A percentile compares a stretch with the other conserved stretches of the same genome.
These are phyloP conservation scores for Colletotrichum acutatum DNA, from an alignment of 2,329 filamentous ascomycete species.

Conservation along the genomic window DNA sequence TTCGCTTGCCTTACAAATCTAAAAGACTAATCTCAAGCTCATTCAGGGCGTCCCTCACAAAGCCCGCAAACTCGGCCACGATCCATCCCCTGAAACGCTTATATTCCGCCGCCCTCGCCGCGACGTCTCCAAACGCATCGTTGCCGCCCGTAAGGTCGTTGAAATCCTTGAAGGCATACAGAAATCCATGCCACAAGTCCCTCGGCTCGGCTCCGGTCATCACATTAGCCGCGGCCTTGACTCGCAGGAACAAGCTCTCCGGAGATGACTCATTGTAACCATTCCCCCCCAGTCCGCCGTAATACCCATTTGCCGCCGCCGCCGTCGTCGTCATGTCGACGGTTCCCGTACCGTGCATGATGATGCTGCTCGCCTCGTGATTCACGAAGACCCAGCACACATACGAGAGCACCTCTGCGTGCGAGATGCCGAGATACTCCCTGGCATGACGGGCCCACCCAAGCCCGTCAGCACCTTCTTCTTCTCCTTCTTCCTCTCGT, in stretches of 20 bases:
- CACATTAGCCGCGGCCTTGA: neutral
- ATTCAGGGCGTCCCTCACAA: neutral
- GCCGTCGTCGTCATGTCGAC: too few relatives aligned
- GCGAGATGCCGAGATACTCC: neutral
- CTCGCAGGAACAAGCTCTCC: neutral
- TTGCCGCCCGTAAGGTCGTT: neutral
- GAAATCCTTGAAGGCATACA: neutral
- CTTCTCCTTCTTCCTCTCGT: too few relatives aligned
- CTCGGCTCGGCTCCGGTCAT: neutral
- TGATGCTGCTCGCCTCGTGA: too few relatives aligned
- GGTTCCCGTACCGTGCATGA: too few relatives aligned
- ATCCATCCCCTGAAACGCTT: neutral
- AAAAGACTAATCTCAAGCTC: too few relatives aligned
- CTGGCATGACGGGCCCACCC: neutral
- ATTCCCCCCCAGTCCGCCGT: too few relatives aligned
- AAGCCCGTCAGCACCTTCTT: neutral
- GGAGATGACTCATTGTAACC: too few relatives aligned
- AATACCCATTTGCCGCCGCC: too few relatives aligned
- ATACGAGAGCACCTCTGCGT: conserved; percentile 4
- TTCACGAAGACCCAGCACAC: conserved; percentile 12
- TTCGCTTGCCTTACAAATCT: too few relatives aligned
- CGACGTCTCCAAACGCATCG: too few relatives aligned
- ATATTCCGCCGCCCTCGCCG: neutral
- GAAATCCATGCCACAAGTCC: neutral
- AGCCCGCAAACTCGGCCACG: neutral